Evolutionary conservation across 2,329 filamentous ascomycete species (phyloP).

Genomic region (Colletotrichum camelliae): DNA sequence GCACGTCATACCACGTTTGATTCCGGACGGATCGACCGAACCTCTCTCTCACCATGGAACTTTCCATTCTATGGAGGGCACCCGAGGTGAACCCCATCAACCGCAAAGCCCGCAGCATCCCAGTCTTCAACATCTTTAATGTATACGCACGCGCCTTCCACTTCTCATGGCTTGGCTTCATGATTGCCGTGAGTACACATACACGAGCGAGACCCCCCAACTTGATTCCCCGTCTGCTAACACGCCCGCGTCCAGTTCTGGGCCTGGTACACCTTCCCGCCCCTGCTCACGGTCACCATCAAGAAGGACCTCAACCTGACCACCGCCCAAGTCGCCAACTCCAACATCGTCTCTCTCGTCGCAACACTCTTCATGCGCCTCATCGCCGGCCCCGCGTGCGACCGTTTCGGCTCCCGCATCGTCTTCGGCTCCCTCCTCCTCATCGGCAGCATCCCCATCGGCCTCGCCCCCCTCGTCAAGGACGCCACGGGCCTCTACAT

Average conservation of each 20-base stretch:
- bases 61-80: constrained; percentile 51
- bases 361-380: constrained; percentile 80
- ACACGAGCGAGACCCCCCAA: neutral
- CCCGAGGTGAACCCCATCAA: constrained; percentile 86
- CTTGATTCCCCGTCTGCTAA: neutral
- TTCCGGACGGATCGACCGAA: neutral
- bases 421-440: constrained; percentile 84
- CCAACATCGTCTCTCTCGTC: constrained; percentile 83
- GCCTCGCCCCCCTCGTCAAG: constrained; percentile 78
- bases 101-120: constrained; percentile 81
- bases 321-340: constrained; percentile 78
- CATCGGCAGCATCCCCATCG: constrained; percentile 79
- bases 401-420: constrained; percentile 79
- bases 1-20: neutral
- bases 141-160: constrained; percentile 87
- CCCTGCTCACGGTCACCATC: constrained; percentile 79
- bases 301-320: constrained; percentile 77
- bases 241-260: constrained; percentile 63
- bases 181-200: constrained; percentile 73
- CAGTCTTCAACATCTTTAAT: constrained; percentile 78
- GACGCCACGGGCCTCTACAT: constrained; percentile 68
- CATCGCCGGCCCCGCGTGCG: constrained; percentile 82
- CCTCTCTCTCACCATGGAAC: constrained; percentile 32
- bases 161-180: constrained; percentile 87
- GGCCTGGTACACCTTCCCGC: constrained; percentile 93